Percentiles rank a stretch among this genome's conserved stretches.
phyloP scores from a whole-genome alignment of 805 yeast genomes.

The Saccharomycopsis synnaedendra region DNA sequence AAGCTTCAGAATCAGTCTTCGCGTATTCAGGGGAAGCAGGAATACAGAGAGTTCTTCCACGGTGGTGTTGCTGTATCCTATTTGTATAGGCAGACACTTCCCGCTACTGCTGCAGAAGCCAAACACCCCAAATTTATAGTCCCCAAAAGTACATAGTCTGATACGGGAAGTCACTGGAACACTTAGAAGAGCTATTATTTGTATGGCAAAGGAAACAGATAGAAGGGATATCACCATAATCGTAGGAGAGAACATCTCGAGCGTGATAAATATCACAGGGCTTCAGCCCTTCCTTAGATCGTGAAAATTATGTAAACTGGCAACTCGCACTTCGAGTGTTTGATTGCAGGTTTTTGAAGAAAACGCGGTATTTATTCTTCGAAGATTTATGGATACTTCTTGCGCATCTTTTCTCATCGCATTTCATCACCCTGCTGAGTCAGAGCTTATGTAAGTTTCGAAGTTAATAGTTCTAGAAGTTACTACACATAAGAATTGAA shows the following conservation, averaged over 20 bases:
- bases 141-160: constrained; percentile 37
- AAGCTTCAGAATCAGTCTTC: constrained; percentile 46
- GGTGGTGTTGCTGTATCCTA: constrained; percentile 32
- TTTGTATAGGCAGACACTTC: constrained; percentile 28
- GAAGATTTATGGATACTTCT: too few relatives aligned
- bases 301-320: too few relatives aligned
- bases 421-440: too few relatives aligned
- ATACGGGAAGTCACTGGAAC: constrained; percentile 44
- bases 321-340: too few relatives aligned
- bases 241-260: background rate
- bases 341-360: too few relatives aligned
- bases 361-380: too few relatives aligned
- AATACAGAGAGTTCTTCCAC: constrained; percentile 27
- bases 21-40: constrained; percentile 46
- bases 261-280: too few relatives aligned
- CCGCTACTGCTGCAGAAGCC: constrained; percentile 41
- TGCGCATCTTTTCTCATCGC: too few relatives aligned
- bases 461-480: too few relatives aligned
- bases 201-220: constrained; percentile 40
- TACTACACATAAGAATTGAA: too few relatives aligned
- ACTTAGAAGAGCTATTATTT: constrained; percentile 46
- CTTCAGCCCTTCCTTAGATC: too few relatives aligned
- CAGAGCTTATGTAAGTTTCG: too few relatives aligned
- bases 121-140: constrained; percentile 54
- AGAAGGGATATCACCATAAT: background rate